Evolutionary conservation across 345 rosid species (phyloP), one percentile per base, ranked within the genome.

Genomic region (Moringa oleifera): DNA sequence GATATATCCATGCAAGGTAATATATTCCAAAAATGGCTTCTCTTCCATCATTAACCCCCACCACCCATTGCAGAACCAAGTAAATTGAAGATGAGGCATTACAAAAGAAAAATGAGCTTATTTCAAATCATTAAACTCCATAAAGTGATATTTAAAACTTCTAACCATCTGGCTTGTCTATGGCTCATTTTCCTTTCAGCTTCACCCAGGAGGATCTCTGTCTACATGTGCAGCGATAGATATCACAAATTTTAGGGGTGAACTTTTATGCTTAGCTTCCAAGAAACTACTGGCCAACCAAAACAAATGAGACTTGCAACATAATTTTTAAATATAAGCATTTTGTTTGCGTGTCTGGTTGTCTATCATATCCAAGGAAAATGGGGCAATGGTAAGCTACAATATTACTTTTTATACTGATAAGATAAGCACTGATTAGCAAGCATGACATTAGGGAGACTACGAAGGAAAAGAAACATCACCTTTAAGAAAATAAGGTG

Each of bases 401-500:
- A 33, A 33, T 33, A 33, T 33, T 33, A 33, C n/a, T n/a, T n/a
- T n/a, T n/a, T n/a, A n/a, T n/a, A n/a, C n/a, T n/a, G n/a, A n/a
- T n/a, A 28, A 8, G 3, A 28, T 28, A 28, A 8, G 33, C 33
- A 28, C 8, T 28, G 33, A 28, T 4, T 41, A 33, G 17, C 47
- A 41, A 41, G 47, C 33, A 28, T 2, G 3, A 28, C 8, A 28
- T 28, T 28, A 41, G 2, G 1, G 47, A 41, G 17, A 15, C 47
- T 1, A 9, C 6, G 47, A 41, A 4, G 17, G 17, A 41, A 33
- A 33, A 50, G 60, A 66, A 61, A 69, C n/a, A 59, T 61, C 54
- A 94, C 99, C 95, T 94, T 94, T 58, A 94, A 80, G 76, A 91
- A 94, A 63, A 90, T 94, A 62, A 94, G 97, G 77, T 94, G 99